These are phyloP conservation scores for Candida railenensis DNA, from an alignment of 805 yeast species.

Conservation along the genomic window DNA sequence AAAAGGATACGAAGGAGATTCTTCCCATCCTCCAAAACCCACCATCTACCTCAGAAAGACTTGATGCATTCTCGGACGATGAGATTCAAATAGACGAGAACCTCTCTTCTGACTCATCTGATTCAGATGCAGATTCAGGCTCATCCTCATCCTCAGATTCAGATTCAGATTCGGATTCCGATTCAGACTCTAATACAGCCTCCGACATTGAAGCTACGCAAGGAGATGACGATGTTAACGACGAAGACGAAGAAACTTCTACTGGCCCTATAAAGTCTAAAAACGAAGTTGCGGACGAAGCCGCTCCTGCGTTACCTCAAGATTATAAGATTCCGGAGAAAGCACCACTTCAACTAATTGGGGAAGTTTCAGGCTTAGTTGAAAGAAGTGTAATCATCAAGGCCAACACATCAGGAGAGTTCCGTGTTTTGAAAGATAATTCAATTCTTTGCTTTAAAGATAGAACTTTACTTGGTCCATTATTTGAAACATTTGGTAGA, in stretches of 20 bases:
- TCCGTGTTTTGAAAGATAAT: conserved; percentile 75
- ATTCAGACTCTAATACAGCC: conserved; percentile 57
- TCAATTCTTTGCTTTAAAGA: conserved; percentile 79
- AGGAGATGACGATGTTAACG: conserved; percentile 56
- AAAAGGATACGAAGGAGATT: background rate
- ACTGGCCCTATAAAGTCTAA: conserved; percentile 74
- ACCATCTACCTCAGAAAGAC: conserved; percentile 3
- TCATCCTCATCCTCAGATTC: conserved; percentile 1
- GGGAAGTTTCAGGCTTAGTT: conserved; percentile 65
- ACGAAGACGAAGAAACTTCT: conserved; percentile 44
- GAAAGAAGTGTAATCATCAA: conserved; percentile 71
- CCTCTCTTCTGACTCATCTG: conserved; percentile 2
- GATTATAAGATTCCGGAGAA: conserved; percentile 57
- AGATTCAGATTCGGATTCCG: conserved; percentile 40
- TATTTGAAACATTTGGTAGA: conserved; percentile 89
- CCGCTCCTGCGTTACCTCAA: conserved; percentile 64
- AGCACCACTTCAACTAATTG: conserved; percentile 71
- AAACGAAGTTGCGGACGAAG: conserved; percentile 72
- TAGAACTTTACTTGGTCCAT: conserved; percentile 66
- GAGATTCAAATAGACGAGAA: conserved; percentile 21
- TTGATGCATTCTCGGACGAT: conserved; percentile 25
- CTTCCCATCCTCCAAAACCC: background rate
- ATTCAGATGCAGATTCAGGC: conserved; percentile 6
- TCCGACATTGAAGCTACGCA: conserved; percentile 44
- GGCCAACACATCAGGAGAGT: conserved; percentile 79